Evolutionary conservation across 805 yeast species (phyloP), one percentile per base, ranked within the genome.

Genomic region (Saturnispora bothae): DNA sequence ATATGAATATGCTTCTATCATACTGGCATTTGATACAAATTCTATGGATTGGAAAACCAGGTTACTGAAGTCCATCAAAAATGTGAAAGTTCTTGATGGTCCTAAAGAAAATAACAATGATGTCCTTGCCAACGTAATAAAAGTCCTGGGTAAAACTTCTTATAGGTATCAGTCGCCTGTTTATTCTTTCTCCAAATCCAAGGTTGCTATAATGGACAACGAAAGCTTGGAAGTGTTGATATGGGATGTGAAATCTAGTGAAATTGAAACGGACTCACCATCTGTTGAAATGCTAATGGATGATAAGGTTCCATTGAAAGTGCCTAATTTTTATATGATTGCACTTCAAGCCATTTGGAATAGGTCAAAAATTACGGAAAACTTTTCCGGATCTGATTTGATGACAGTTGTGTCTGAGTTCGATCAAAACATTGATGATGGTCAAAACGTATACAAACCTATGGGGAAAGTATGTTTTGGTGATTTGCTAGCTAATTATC

Each of bases 291-390:
- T 44, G 5, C 19, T 52, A 16, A 45, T 43, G 16, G 42, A 47
- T 34, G 39, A 46, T 10, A 39, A 34, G 12, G 44, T 55, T 13
- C 52, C 54, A 7, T 38, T 56, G n/a, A 52, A 54, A 33, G 47
- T 51, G 1, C 53, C 56, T 2, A 48, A 53, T 32, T 54, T 54
- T 18, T 45, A 48, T 16, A 42, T 50, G 17, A 34, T 54, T 5
- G 42, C 54, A 22, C 33, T 55, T 7, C 58, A 57, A 34, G 34
- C 46, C 6, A 43, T 43, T 23, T 48, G 58, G 52, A 44, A 39
- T 17, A 5, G 8, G 13, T 10, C 38, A 18, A 18, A 33, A 4
- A 7, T 33, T 13, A 33, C 29, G 12, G 37, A 33, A 5, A 29
- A 33, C 20, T 42, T 39, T 34, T 26, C 31, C 4, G 13, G 29